Conservation (phyloP, 495 filamentous ascomycete genomes). For the Tuber melanosporum region DNA sequence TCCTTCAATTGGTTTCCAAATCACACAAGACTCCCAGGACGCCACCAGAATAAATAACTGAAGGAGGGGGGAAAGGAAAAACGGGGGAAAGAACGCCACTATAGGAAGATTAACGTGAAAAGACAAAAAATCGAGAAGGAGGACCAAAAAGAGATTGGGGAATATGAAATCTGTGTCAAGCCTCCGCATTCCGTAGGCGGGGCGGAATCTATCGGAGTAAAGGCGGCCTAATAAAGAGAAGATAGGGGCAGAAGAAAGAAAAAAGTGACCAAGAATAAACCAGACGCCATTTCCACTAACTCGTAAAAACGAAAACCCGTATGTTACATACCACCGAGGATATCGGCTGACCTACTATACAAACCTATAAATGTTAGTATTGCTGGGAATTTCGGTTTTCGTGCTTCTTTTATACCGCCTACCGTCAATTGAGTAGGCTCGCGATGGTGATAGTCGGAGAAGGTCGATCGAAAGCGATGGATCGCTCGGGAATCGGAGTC, state of each 20-base stretch:
- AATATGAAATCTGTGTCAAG: neutral
- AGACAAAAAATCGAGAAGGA: neutral
- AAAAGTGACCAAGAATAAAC: neutral
- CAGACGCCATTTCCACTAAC: conserved; percentile 4
- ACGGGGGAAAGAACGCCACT: neutral
- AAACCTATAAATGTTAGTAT: neutral
- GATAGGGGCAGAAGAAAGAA: neutral
- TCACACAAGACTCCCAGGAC: neutral
- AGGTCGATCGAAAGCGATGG: neutral
- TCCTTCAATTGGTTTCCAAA: neutral
- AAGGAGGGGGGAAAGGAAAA: neutral
- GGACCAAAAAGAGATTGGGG: neutral
- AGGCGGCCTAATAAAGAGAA: neutral
- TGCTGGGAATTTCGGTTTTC: neutral
- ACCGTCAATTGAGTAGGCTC: neutral
- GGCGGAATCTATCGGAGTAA: neutral
- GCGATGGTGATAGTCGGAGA: neutral
- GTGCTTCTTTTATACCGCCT: neutral
- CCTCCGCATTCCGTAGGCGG: neutral
- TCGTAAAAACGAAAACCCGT: neutral
- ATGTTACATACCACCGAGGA: neutral
- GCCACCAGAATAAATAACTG: neutral
- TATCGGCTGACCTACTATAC: neutral
- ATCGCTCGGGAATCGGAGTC: conserved; percentile 2
- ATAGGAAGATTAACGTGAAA: neutral